Base-by-base conservation (phyloP, 2,329 filamentous ascomycete species). In the Zasmidium angulare region DNA sequence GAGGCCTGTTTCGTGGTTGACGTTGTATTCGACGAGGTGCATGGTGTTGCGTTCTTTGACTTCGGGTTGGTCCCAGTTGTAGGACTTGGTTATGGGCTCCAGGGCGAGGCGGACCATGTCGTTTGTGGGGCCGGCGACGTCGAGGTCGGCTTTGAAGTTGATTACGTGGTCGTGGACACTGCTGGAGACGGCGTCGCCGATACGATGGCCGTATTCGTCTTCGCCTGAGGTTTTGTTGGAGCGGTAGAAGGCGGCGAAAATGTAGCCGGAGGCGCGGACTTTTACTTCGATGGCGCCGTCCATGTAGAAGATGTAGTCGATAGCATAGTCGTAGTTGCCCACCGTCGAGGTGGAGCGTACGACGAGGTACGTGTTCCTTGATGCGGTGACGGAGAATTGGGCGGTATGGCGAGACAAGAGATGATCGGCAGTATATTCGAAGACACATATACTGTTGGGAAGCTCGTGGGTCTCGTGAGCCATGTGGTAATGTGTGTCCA, bases 311-410 rank as follows among this genome's bases (percentile, higher is more conserved):
- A 74, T 71, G 64, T 84, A 84, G 50, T 75, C 75, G 53, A 83
- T 79, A n/a, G 77, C 76, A 59, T 69, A 80, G 62, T 84, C 82
- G 66, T 85, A 84, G 69, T 84, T 85, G 1, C 81, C 81, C 2
- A 85, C 77, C 0, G 81, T 83, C 1, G 77, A 75, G 2, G 84
- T 76, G 1, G 73, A 76, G 0, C 82, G 74, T 2, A 84, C 70
- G 0, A 75, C 74, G 46, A 84, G 63, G 59, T 69, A 74, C 3
- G 71, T 72, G 57, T 72, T 83, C 66, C 81, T 81, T 14, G 79
- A 79, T 1, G 76, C 76, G 1, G 75, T 73, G 1, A 80, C 76
- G 59, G 80, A 77, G 3, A 70, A 70, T 17, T 62, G 59, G 0
- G 77, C 75, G 17, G 73, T 76, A 66, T 85, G 83, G 0, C 83